Evolutionary conservation across 2,329 filamentous ascomycete species (phyloP).

Genomic region (Colletotrichum horii): DNA sequence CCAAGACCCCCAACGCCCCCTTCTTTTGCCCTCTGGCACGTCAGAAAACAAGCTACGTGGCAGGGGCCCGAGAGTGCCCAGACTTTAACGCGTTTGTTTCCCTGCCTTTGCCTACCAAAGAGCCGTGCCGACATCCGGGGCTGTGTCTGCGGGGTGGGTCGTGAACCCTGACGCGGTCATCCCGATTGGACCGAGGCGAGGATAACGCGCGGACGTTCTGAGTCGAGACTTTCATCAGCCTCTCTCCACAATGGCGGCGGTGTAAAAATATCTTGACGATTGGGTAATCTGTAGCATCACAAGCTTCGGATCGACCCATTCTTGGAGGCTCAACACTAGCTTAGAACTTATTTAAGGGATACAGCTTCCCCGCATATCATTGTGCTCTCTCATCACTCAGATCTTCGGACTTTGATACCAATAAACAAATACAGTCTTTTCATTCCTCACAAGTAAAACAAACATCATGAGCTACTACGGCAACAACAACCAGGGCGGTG

Average conservation of each 20-base stretch:
- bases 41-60: conserved; percentile 15
- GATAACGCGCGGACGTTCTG: conserved; percentile 18
- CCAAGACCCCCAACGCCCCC: not conserved
- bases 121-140: conserved; percentile 17
- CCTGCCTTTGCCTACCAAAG: not conserved
- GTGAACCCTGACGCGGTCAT: conserved; percentile 20
- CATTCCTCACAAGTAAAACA: not conserved
- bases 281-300: conserved; percentile 1
- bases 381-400: not conserved
- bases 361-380: conserved; percentile 8
- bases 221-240: conserved; percentile 16
- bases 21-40: not conserved
- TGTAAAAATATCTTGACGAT: conserved; percentile 8
- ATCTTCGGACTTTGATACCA: not conserved
- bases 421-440: not conserved
- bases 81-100: conserved; percentile 9
- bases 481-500: conserved; percentile 12
- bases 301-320: conserved; percentile 11
- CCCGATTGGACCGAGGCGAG: conserved; percentile 18
- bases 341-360: conserved; percentile 13
- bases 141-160: conserved; percentile 16
- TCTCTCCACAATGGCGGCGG: conserved; percentile 19
- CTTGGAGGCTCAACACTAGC: not conserved
- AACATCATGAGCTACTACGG: conserved; percentile 14
- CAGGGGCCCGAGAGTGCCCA: conserved; percentile 13